Evolutionary conservation across 108 stramenopile species (phyloP), one percentile per base, ranked within the genome.

Genomic region (Hondaea fermentalgiana): DNA sequence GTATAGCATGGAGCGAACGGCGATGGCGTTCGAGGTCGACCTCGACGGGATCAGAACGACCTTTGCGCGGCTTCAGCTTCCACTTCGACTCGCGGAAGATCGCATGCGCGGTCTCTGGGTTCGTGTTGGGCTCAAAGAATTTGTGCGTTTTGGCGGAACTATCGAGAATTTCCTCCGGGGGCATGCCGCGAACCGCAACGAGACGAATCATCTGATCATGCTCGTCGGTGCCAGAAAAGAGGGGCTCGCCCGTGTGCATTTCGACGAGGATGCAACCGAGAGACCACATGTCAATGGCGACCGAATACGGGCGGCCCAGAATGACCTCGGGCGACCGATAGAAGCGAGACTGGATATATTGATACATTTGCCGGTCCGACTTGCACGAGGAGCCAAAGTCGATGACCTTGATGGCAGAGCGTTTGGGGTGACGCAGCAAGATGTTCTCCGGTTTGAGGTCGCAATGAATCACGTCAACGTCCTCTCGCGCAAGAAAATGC

Each of bases 391-490:
- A 96, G 44, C 99, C 99, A 93, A 98, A 98, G 90, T 98, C 99
- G 92, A 99, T 98, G 17, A 99, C 96, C 87, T 98, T 98, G 88
- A 99, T 96, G 53, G 96, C 97, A 83, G 96, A 96, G 35, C 97
- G 94, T 72, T 97, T 97, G 12, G 97, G 97, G 92, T 97, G 96
- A 5, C 97, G 93, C 57, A 99, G 88, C 57, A 99, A 91, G 90
- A 99, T 99, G 92, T 99, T 99, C 91, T 99, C 99, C 6, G 99
- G 99, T 91, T 99, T 99, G 72, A 99, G 93, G 93, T 99, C 99
- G 88, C 99, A 98, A 92, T 99, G 99, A 57, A 99, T 96, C 42
- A 98, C 92, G 90, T 97, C 97, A 21, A 98, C 96, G 57, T 98
- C 95, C 8, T 94, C 93, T 19, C 95, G 93, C 5, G 97, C 93